phyloP scores from a whole-genome alignment of 305 asterid genomes.

The Solanum hybrid region DNA sequence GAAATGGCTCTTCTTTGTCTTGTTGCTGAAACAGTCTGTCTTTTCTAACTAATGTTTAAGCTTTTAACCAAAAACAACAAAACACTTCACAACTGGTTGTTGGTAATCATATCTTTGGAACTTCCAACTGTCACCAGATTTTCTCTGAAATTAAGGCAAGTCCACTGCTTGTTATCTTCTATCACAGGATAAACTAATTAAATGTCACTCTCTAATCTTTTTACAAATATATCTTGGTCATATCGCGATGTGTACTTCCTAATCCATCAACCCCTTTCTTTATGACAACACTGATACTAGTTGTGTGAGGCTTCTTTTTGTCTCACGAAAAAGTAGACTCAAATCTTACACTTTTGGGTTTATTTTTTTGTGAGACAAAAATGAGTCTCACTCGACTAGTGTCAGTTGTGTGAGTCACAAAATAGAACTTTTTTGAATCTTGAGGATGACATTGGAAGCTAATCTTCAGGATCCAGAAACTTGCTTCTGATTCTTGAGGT shows the following conservation, averaged over 20 bases:
- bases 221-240: neutral
- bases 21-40: neutral
- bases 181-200: neutral
- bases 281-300: neutral
- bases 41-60: neutral
- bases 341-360: neutral
- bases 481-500: neutral
- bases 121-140: constrained; percentile 5
- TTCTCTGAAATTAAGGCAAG: neutral
- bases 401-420: neutral
- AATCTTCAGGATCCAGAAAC: neutral
- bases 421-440: neutral
- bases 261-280: neutral
- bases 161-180: neutral
- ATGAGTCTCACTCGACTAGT: neutral
- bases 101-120: neutral
- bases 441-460: neutral
- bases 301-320: neutral
- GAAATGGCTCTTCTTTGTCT: neutral
- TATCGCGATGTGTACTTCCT: neutral
- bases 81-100: neutral
- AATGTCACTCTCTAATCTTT: neutral
- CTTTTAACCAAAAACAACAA: neutral
- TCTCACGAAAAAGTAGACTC: neutral
- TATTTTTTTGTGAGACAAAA: neutral